Evolutionary conservation across 208 protist species (phyloP).

Genomic region (Trypanosoma lewisi): DNA sequence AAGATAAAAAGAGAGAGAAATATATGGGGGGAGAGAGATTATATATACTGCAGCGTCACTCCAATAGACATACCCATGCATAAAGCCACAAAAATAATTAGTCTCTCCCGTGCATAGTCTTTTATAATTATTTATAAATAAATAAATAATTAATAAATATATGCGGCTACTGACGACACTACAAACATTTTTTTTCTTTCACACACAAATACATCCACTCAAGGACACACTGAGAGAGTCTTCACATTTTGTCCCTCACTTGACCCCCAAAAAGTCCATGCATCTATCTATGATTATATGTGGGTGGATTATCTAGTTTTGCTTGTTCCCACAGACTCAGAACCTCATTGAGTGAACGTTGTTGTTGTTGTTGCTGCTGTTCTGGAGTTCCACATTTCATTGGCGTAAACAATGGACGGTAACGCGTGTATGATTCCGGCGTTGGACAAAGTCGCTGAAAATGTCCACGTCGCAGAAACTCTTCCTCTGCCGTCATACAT

Average conservation of each 20-base stretch:
- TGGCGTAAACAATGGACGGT: slow-evolving; percentile 26
- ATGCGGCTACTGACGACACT: neutral
- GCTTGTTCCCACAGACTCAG: slow-evolving; percentile 42
- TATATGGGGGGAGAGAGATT: too few relatives aligned
- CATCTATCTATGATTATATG: neutral
- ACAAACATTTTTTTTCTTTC: neutral
- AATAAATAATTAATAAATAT: slow-evolving; percentile 1
- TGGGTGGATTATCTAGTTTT: slow-evolving; percentile 11
- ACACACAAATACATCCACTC: slow-evolving; percentile 7
- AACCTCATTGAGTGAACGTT: slow-evolving; percentile 35
- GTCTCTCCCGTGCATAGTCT: too few relatives aligned
- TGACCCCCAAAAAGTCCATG: neutral
- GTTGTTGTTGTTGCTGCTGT: too few relatives aligned
- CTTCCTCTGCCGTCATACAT: slow-evolving; percentile 57
- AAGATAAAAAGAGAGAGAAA: neutral
- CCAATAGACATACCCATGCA: too few relatives aligned
- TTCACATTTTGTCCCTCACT: neutral
- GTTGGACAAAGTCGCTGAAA: slow-evolving; percentile 54
- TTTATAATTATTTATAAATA: slow-evolving; percentile 3
- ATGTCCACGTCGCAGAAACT: slow-evolving; percentile 29
- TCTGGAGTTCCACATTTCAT: neutral
- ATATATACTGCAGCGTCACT: too few relatives aligned
- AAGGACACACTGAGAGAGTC: neutral
- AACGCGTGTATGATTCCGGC: slow-evolving; percentile 30
- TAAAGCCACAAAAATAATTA: too few relatives aligned